Percentiles rank a stretch among this genome's conserved stretches.
These are phyloP conservation scores for Primulina eburnea DNA, from an alignment of 257 asterid species.

Conservation along the genomic window DNA sequence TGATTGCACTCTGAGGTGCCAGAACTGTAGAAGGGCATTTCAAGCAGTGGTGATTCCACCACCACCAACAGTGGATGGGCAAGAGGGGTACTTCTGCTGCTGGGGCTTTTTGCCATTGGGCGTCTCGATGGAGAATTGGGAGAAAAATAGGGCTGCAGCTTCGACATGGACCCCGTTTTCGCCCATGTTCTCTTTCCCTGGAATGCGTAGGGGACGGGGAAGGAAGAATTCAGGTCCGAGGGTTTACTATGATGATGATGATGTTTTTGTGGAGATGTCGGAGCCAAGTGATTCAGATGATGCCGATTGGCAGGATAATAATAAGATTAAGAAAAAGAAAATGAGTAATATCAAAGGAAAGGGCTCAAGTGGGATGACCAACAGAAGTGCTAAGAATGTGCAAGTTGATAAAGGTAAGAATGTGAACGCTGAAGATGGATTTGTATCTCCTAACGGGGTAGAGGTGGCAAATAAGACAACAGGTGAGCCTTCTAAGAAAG, in stretches of 20 bases:
- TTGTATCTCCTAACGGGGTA: slow-evolving; percentile 42
- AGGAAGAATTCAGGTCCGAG: slow-evolving; percentile 47
- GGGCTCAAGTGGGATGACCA: slow-evolving; percentile 31
- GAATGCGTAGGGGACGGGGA: slow-evolving; percentile 23
- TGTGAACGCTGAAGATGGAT: slow-evolving; percentile 34
- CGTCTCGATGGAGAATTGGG: slow-evolving; percentile 48
- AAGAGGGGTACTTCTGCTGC: slow-evolving; percentile 71
- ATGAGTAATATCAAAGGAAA: slow-evolving; percentile 33
- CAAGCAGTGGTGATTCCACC: slow-evolving; percentile 75
- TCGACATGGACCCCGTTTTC: slow-evolving; percentile 83
- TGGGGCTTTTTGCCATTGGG: slow-evolving; percentile 91
- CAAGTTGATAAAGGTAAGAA: slow-evolving; percentile 54
- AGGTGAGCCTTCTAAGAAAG: slow-evolving; percentile 54
- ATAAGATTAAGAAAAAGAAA: slow-evolving; percentile 35
- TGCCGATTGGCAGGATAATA: slow-evolving; percentile 50
- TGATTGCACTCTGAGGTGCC: slow-evolving; percentile 73
- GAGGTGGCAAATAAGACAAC: slow-evolving; percentile 36
- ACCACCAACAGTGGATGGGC: slow-evolving; percentile 66
- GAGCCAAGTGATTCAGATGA: slow-evolving; percentile 69
- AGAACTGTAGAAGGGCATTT: slow-evolving; percentile 75
- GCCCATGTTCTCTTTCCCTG: slow-evolving; percentile 64
- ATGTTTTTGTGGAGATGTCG: slow-evolving; percentile 52
- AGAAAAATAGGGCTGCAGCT: slow-evolving; percentile 45
- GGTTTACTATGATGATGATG: slow-evolving; percentile 65
- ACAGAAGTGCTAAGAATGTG: slow-evolving; percentile 39